Base-by-base conservation (phyloP, 345 rosid genomes). In the Gossypium turneri region DNA sequence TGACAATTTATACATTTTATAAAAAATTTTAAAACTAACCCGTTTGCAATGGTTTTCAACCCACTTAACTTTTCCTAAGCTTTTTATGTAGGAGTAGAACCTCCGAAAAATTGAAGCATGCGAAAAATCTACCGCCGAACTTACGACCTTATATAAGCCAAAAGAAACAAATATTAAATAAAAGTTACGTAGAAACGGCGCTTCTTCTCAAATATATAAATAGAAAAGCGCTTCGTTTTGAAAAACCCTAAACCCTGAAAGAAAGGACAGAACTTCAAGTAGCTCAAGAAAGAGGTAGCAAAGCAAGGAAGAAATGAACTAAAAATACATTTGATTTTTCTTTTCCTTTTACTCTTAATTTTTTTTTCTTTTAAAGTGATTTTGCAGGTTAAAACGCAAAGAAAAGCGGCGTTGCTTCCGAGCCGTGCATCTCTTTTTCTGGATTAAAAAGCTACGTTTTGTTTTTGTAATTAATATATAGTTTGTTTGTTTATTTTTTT, bases 191-290 rank as follows among this genome's bases (percentile, higher is more conserved):
- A 55, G 2, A 52, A 66, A 66, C 55, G 55, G 34, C n/a, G 1
- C 17, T 15, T 45, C 29, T 34, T 34, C 41, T 34, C 41, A 34
- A 34, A 34, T 34, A 34, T 34, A 34, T 34, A 34, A 34, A 34
- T 5, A 5, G 41, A 34, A 4, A 34, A 34, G 41, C 41, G 2
- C 17, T 15, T 45, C 29, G 5, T 44, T 44, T 44, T 11, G 70
- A 45, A 66, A 66, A 66, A 45, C 70, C 70, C 38, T 45, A 66
- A 66, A 66, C 70, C 70, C 55, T 66, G 7, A 9, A 0, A 4
- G 7, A n/a, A 17, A 12, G 12, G 50, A 10, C 12, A 56, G 15
- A 22, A 22, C 24, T 56, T 19, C 4, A 56, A 57, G 61, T 25
- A 60, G 15, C 9, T 5, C 9, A 12, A 41, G 24, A 11, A 20